Conservation (phyloP, 805 yeast genomes). For the Cyberlindnera maclurae region DNA sequence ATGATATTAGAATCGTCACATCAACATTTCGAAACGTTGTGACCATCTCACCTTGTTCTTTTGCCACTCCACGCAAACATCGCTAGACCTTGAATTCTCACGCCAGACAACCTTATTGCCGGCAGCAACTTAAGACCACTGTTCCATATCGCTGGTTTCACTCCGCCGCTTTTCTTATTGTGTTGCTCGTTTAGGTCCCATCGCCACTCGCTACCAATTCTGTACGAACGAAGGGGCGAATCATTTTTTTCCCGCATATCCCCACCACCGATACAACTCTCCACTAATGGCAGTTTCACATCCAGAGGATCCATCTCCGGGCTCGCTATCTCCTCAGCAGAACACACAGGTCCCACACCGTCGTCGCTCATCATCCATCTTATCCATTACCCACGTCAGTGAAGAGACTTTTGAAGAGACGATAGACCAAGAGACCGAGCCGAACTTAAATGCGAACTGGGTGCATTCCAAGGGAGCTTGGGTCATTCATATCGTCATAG, state of each 20-base stretch:
- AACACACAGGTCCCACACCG: constrained; percentile 25
- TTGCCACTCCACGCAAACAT: no score
- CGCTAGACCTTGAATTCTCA: no score
- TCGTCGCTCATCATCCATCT: constrained; percentile 81
- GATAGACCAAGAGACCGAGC: constrained; percentile 82
- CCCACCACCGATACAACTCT: background rate
- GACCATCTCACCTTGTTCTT: no score
- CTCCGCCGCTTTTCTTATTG: no score
- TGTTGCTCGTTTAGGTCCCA: background rate
- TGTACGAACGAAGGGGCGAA: background rate
- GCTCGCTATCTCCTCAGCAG: constrained; percentile 15
- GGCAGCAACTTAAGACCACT: no score
- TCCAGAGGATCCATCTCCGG: constrained; percentile 13
- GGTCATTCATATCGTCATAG: constrained; percentile 84
- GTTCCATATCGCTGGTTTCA: no score
- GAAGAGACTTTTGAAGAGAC: constrained; percentile 90
- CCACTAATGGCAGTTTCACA: constrained; percentile 5
- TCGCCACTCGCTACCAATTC: background rate
- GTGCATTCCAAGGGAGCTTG: constrained; percentile 95
- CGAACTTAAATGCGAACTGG: constrained; percentile 94
- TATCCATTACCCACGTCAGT: constrained; percentile 87
- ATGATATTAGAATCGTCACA: no score
- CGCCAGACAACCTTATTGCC: no score
- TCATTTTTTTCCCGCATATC: background rate
- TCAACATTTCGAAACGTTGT: no score